Evolutionary conservation across 2,329 filamentous ascomycete genomes (phyloP).

Genomic region (Trichoderma hamatum): DNA sequence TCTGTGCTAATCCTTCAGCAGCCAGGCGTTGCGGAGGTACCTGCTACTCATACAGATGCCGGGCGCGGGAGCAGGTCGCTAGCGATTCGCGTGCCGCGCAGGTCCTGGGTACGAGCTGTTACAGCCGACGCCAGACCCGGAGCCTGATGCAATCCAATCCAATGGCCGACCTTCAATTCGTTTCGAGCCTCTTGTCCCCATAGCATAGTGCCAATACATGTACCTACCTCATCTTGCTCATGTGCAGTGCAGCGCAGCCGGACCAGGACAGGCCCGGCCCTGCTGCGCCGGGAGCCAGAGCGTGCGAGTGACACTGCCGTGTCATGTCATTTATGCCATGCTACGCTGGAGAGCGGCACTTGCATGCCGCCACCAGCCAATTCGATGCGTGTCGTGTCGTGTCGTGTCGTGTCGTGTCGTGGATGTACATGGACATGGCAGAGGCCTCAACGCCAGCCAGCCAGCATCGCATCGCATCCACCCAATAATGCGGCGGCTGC

Average conservation of each 20-base stretch:
- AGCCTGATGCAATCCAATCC: neutral
- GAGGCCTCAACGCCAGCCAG: neutral
- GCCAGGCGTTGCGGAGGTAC: neutral
- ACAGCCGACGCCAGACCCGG: neutral
- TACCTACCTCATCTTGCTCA: too few relatives aligned
- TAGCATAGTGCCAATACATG: too few relatives aligned
- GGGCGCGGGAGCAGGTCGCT: neutral
- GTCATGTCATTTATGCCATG: neutral
- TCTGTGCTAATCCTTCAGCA: neutral
- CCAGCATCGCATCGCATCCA: neutral
- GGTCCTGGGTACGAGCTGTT: neutral
- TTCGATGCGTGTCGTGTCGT: neutral
- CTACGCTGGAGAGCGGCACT: neutral
- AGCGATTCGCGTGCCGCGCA: neutral
- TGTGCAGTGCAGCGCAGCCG: too few relatives aligned
- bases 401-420: too few relatives aligned
- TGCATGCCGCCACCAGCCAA: neutral
- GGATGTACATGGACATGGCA: neutral
- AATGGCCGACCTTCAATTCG: neutral
- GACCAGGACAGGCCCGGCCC: too few relatives aligned
- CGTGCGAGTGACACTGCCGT: neutral
- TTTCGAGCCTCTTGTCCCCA: neutral
- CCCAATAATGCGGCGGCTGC: neutral
- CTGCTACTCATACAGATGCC: neutral
- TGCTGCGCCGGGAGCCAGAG: neutral